Conservation (phyloP, 2,329 filamentous ascomycete species). For the Mycogone perniciosa region DNA sequence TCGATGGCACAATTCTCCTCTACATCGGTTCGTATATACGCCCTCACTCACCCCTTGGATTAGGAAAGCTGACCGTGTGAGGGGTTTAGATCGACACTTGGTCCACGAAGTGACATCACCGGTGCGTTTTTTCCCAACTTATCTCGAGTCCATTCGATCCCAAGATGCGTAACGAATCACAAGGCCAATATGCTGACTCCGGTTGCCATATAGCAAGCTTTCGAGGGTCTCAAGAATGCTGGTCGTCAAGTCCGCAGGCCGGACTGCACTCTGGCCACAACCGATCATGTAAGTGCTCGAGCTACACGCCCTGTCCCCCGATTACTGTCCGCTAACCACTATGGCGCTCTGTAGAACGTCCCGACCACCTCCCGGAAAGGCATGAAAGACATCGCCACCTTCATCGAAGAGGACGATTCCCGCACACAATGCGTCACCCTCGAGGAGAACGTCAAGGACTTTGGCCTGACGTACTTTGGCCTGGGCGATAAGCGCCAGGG, state of each 20-base stretch:
- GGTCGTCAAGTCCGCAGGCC: constrained; percentile 82
- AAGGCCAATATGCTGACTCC: not conserved
- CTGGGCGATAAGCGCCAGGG: constrained; percentile 94
- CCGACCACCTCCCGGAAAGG: constrained; percentile 85
- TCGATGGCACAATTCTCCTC: constrained; percentile 84
- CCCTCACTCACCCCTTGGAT: not conserved
- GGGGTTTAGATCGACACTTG: constrained; percentile 73
- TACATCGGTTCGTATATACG: constrained; percentile 71
- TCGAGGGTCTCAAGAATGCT: constrained; percentile 89
- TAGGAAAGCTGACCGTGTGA: constrained; percentile 1
- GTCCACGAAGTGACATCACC: constrained; percentile 98
- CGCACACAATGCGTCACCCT: constrained; percentile 90
- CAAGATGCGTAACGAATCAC: not conserved
- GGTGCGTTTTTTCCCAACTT: constrained; percentile 42
- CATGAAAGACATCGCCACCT: constrained; percentile 88
- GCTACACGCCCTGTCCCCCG: not conserved
- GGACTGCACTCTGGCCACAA: constrained; percentile 93
- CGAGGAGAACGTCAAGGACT: constrained; percentile 95
- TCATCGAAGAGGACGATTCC: constrained; percentile 92
- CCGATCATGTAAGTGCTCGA: constrained; percentile 72
- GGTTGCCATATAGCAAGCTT: constrained; percentile 66
- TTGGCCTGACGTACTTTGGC: constrained; percentile 94
- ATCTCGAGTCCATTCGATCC: not conserved
- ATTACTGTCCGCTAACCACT: constrained; percentile 6
- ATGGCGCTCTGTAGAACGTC: constrained; percentile 61